Conservation (phyloP, 2,329 filamentous ascomycete genomes). For the Epichloe gansuensis region DNA sequence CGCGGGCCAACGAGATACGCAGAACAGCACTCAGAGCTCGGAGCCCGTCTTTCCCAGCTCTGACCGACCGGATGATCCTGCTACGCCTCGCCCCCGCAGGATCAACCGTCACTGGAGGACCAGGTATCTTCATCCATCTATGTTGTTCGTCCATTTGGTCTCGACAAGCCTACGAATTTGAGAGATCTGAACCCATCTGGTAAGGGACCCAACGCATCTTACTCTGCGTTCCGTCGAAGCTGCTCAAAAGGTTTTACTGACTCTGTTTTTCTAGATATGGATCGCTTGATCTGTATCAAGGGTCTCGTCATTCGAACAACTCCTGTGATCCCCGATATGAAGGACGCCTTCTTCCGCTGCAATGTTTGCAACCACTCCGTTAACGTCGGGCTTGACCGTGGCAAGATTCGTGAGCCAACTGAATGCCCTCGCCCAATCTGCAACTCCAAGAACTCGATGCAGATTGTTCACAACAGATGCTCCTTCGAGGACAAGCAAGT, state of each 20-base stretch:
- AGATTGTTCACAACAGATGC: conserved; percentile 93
- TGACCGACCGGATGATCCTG: conserved; percentile 44
- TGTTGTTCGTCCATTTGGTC: conserved; percentile 76
- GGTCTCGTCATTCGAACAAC: conserved; percentile 92
- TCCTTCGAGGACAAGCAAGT: conserved; percentile 95
- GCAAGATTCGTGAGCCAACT: conserved; percentile 90
- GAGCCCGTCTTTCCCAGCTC: conserved; percentile 70
- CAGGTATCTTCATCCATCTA: conserved; percentile 72
- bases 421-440: conserved; percentile 75
- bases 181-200: conserved; percentile 84
- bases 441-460: conserved; percentile 85
- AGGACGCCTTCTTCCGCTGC: conserved; percentile 95
- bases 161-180: conserved; percentile 80
- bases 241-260: not conserved
- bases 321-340: conserved; percentile 97
- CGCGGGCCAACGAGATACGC: conserved; percentile 31
- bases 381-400: conserved; percentile 82
- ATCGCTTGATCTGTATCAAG: conserved; percentile 89
- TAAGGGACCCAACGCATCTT: conserved; percentile 16
- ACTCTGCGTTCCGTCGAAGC: not conserved
- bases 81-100: conserved; percentile 27
- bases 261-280: conserved; percentile 53
- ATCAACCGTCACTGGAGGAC: conserved; percentile 52
- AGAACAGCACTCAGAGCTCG: conserved; percentile 48
- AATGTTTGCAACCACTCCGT: conserved; percentile 85